Percentiles rank a stretch among this genome's conserved stretches.
These are phyloP conservation scores for Naganishia onofrii DNA, from an alignment of 768 basidiomycete genomes.

Conservation along the genomic window DNA sequence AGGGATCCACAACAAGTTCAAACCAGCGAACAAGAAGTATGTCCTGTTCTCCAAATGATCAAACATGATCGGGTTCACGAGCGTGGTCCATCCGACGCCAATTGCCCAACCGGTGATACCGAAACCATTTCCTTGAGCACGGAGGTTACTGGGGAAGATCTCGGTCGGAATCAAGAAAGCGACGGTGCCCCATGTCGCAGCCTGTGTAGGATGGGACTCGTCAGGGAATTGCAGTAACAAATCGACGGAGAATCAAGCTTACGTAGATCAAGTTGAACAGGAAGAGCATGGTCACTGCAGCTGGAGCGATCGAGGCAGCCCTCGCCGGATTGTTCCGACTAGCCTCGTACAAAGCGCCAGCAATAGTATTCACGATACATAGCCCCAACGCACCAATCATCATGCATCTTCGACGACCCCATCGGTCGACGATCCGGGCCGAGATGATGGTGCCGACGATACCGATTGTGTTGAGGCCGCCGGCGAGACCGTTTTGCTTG, in stretches of 20 bases:
- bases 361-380: slow-evolving; percentile 33
- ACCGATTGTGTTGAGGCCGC: slow-evolving; percentile 36
- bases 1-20: slow-evolving; percentile 57
- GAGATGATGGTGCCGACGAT: slow-evolving; percentile 38
- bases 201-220: background rate
- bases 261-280: slow-evolving; percentile 48
- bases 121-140: slow-evolving; percentile 39
- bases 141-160: slow-evolving; percentile 37
- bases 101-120: slow-evolving; percentile 38
- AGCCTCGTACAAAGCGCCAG: slow-evolving; percentile 36
- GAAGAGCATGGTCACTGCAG: slow-evolving; percentile 42
- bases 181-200: slow-evolving; percentile 21
- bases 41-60: slow-evolving; percentile 56
- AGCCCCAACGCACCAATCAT: slow-evolving; percentile 33
- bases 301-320: slow-evolving; percentile 34
- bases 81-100: slow-evolving; percentile 32
- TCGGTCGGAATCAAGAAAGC: slow-evolving; percentile 38
- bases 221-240: background rate
- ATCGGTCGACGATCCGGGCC: slow-evolving; percentile 31
- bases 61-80: slow-evolving; percentile 42
- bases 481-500: slow-evolving; percentile 38
- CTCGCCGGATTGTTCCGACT: slow-evolving; percentile 25
- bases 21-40: slow-evolving; percentile 57
- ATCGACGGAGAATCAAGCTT: background rate
- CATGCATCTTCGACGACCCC: slow-evolving; percentile 33